Evolutionary conservation across 2,329 filamentous ascomycete species (phyloP).

Genomic region (Xylaria sp.): DNA sequence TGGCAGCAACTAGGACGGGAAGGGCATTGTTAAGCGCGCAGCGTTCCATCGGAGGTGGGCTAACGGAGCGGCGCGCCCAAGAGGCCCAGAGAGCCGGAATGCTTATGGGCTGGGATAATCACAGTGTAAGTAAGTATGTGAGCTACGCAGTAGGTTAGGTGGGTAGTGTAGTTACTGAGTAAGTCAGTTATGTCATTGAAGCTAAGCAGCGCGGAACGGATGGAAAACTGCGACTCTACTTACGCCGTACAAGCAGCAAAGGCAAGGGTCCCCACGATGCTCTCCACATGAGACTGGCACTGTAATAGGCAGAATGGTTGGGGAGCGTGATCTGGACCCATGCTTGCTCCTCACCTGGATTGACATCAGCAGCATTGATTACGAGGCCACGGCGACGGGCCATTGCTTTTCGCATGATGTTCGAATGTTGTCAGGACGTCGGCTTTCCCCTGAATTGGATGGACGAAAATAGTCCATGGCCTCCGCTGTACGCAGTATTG

Average conservation of each 20-base stretch:
- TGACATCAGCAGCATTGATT: constrained; percentile 21
- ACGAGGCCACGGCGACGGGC: constrained; percentile 2
- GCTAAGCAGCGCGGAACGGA: constrained; percentile 19
- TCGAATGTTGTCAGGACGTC: constrained; percentile 6
- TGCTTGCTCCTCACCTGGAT: constrained; percentile 7
- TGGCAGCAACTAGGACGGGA: constrained; percentile 39
- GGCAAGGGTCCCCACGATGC: constrained; percentile 13
- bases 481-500: background rate
- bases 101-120: constrained; percentile 28
- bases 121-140: background rate
- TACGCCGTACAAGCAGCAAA: background rate
- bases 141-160: no score
- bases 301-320: constrained; percentile 2
- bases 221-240: background rate
- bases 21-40: constrained; percentile 44
- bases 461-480: constrained; percentile 20
- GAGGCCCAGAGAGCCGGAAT: constrained; percentile 44
- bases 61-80: constrained; percentile 43
- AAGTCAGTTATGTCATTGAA: background rate
- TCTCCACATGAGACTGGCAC: constrained; percentile 12
- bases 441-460: constrained; percentile 12
- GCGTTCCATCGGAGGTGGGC: constrained; percentile 37
- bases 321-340: constrained; percentile 6
- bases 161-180: no score
- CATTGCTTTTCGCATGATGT: constrained; percentile 32